Base-by-base conservation (phyloP, 2,329 filamentous ascomycete genomes). In the Cryphonectria nitschkei region DNA sequence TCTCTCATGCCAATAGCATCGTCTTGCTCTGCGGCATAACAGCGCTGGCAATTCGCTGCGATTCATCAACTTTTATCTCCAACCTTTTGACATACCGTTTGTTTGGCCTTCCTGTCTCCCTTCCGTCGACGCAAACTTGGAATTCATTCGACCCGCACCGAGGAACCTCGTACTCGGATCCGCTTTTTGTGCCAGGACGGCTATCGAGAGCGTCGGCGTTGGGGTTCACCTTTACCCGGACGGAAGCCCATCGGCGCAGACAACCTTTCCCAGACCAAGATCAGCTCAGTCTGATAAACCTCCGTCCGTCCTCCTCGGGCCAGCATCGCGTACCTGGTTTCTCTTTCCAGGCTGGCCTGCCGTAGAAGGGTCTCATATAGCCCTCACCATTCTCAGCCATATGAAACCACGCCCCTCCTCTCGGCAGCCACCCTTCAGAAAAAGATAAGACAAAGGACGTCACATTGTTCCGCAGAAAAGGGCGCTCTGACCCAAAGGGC, bases 401-500 rank as follows among this genome's bases (percentile, higher is more conserved):
- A 67, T 67, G 65, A 61, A 67, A 37, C 39, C 19, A n/a, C 19
- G 9, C 19, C 46, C 19, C 22, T 19, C 19, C 22, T 43, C 46
- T 56, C 41, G 43, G 43, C 63, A 41, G 63, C 61, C 41, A 66
- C 34, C 50, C 1, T 66, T 56, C 34, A 34, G n/a, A 50, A n/a
- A n/a, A n/a, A 39, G 37, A 39, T 9, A 39, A 39, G 37, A 43
- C 41, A 50, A 11, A 22, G 46, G 19, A 52, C 65, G 50, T 61
- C 65, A 60, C 54, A 67, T 58, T 37, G 43, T 56, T 39, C 64
- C 1, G 64, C 32, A 32, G 19, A 16, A 16, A 56, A 41, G 13
- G 14, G 11, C 43, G 63, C 63, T 29, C 43, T 65, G 63, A 65
- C 46, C 64, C 32, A 52, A 54, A 56, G 46, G 41, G 43, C 43